Base-by-base conservation (phyloP, 2,329 filamentous ascomycete genomes). In the Ascochyta lentis region DNA sequence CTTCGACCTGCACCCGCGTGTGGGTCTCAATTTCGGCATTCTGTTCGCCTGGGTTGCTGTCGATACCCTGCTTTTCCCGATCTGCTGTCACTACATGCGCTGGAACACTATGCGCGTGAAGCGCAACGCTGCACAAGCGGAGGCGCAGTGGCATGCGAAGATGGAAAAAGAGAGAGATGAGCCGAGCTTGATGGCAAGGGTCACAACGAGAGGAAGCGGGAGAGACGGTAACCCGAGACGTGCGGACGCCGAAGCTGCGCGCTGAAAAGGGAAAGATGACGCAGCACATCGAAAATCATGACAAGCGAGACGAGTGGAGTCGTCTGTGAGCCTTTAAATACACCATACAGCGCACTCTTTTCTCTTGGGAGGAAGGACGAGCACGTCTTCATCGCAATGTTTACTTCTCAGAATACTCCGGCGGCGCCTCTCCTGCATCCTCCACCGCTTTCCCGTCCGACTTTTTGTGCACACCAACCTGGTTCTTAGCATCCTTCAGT, bases 1-100 rank as follows among this genome's bases (percentile, higher is more conserved):
- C 5, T 88, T 89, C 61, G 85, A 84, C 54, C 75, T 84, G 4
- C 81, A 85, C 57, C 83, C 82, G 1, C 70, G 79, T 12, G 83
- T 88, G 37, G 84, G 84, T 0, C 71, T 86, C 6, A 84, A 88
- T 62, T 83, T 88, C 65, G 86, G 82, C 1, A 71, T 89, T 4
- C 66, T 89, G 23, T 80, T 86, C 54, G 80, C 80, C 0, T 89
- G 85, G 86, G 70, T 70, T 3, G 82, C 76, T 0, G 63, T 86
- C n/a, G 83, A 82, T 52, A 80, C 81, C 0, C 60, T 69, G 0
- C 48, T 87, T 1, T 87, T 86, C 64, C 84, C 84, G 0, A 54
- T 84, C 3, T 71, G 70, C 35, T 79, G 77, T 54, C 76, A 73
- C 51, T 79, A 73, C 49, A 76, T 79, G 73, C 63, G 74, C 37